Conservation (phyloP, 2,329 filamentous ascomycete genomes). For the Alternaria viburni region DNA sequence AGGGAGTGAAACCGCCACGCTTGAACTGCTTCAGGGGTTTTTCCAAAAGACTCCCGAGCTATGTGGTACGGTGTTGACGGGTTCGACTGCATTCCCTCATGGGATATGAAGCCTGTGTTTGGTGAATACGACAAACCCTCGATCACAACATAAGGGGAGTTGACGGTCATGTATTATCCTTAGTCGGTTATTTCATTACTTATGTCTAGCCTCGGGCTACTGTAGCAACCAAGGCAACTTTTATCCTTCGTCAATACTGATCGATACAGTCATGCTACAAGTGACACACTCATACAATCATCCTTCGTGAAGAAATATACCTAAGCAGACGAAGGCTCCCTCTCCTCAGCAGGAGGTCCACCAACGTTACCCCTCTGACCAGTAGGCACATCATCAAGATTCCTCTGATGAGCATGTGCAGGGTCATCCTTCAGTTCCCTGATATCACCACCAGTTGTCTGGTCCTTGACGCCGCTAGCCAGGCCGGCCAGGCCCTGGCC, state of each 20-base stretch:
- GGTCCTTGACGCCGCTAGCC: slow-evolving; percentile 26
- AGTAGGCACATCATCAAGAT: slow-evolving; percentile 44
- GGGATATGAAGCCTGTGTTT: background rate
- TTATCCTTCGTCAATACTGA: background rate
- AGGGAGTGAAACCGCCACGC: background rate
- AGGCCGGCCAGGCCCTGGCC: slow-evolving; percentile 56
- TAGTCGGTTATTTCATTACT: background rate
- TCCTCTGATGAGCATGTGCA: slow-evolving; percentile 46
- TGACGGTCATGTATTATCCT: background rate
- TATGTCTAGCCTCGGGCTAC: background rate
- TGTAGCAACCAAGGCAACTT: no score
- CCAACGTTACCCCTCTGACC: slow-evolving; percentile 43
- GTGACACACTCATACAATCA: background rate
- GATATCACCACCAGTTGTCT: slow-evolving; percentile 13
- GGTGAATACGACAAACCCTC: background rate
- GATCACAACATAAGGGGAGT: background rate
- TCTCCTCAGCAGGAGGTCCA: slow-evolving; percentile 43
- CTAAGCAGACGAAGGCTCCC: slow-evolving; percentile 26
- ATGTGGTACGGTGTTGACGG: background rate
- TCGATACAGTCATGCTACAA: background rate
- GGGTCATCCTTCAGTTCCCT: slow-evolving; percentile 42
- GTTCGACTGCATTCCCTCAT: background rate
- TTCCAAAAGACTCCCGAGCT: background rate
- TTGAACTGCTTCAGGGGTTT: background rate
- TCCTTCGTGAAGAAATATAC: background rate